These are phyloP conservation scores for Platanthera zijinensis DNA, from an alignment of 106 monocot species.

Conservation along the genomic window DNA sequence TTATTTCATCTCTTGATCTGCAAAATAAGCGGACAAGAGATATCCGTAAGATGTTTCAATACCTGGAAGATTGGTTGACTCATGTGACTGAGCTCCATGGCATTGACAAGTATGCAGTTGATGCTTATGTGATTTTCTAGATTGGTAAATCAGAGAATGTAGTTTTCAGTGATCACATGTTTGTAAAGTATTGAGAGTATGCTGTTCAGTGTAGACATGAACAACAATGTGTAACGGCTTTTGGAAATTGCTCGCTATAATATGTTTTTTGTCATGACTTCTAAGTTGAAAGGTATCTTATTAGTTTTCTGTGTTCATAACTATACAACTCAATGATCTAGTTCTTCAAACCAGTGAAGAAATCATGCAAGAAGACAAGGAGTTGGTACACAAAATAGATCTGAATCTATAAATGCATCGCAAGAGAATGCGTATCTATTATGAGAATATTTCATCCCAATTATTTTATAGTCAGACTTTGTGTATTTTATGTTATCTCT, in stretches of 20 bases:
- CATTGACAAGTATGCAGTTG: constrained; percentile 59
- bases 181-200: constrained; percentile 41
- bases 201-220: not conserved
- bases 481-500: no score
- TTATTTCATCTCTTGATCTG: constrained; percentile 26
- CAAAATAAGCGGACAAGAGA: constrained; percentile 21
- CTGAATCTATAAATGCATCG: no score
- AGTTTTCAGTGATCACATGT: constrained; percentile 37
- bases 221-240: no score
- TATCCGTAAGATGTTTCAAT: constrained; percentile 33
- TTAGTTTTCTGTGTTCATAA: not conserved
- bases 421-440: no score
- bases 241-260: not conserved
- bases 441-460: no score
- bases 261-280: not conserved
- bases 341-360: no score
- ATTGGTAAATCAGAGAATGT: constrained; percentile 34
- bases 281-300: not conserved
- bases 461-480: no score
- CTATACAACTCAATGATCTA: not conserved
- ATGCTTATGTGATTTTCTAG: constrained; percentile 65
- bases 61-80: constrained; percentile 40
- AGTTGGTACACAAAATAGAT: no score
- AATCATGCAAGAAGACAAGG: no score
- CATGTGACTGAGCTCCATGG: constrained; percentile 51